Evolutionary conservation across 805 yeast genomes (phyloP), one percentile per base, ranked within the genome.

Genomic region (Teunomyces pallodes): DNA sequence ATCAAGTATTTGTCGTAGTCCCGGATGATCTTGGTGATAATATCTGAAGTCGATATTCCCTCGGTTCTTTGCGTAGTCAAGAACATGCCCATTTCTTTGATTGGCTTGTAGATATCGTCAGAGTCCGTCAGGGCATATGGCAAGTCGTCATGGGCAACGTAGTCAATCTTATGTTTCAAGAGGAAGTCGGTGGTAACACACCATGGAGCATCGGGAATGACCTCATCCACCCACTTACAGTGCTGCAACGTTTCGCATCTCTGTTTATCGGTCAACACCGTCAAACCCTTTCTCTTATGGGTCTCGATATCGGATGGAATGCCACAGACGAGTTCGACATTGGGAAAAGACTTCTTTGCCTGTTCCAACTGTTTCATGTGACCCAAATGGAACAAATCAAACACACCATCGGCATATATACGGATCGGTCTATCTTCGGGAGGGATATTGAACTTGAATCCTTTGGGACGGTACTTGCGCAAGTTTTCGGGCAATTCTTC

Each of bases 301-400:
- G 98, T 92, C 58, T 88, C 90, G 45, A 79, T 76, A 65, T 94
- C 99, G 43, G 87, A 83, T 12, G 98, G 97, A 16, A 92, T 79
- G 42, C 99, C 99, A 59, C 92, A 89, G 26, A 94, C 90, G 59
- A 94, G 76, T 48, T 81, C 78, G 29, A 87, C 96, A 58, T 89
- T 89, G 9, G 88, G 86, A 53, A 94, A 83, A 12, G 96, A 81
- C 65, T 92, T 91, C 60, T 94, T 92, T 58, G 98, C 92, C 70
- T 94, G 99, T 64, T 94, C 98, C 58, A 94, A 76, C 67, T 94
- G 99, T 62, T 90, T 83, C 99, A 94, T 94, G 65, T 94, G 99
- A 20, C 99, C 99, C 61, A 94, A 66, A 68, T 94, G 99, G 72
- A 94, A 94, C 53, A 94, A 72, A 69, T 94, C 99, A 73, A 94